Evolutionary conservation across 2,329 filamentous ascomycete species (phyloP).

Genomic region (Phaeosphaeriaceae sp.): DNA sequence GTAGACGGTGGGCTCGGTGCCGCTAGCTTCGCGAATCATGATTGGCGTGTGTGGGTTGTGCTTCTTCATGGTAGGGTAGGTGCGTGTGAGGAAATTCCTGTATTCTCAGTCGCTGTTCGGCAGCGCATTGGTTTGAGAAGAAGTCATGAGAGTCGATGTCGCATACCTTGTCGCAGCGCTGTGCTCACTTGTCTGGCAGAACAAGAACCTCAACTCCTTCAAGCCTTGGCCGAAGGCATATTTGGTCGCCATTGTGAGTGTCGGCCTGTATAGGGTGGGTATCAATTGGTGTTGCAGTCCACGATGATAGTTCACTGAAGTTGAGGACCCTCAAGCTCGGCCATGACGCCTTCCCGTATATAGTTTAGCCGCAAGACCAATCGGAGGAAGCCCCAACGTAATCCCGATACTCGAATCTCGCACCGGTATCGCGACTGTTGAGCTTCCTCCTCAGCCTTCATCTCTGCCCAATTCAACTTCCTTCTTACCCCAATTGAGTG

Average conservation of each 20-base stretch:
- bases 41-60: slow-evolving; percentile 95
- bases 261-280: slow-evolving; percentile 6
- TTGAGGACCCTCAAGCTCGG: slow-evolving; percentile 29
- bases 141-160: slow-evolving; percentile 3
- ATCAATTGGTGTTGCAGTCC: slow-evolving; percentile 24
- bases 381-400: slow-evolving; percentile 32
- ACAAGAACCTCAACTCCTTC: slow-evolving; percentile 95
- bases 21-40: slow-evolving; percentile 88
- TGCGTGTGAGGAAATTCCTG: slow-evolving; percentile 86
- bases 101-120: slow-evolving; percentile 4
- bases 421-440: slow-evolving; percentile 22
- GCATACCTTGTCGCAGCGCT: slow-evolving; percentile 84
- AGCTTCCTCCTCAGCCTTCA: slow-evolving; percentile 45
- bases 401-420: slow-evolving; percentile 30
- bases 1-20: slow-evolving; percentile 83
- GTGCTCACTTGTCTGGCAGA: slow-evolving; percentile 92
- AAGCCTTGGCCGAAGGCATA: slow-evolving; percentile 88
- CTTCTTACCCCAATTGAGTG: neutral
- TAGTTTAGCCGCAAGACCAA: slow-evolving; percentile 15
- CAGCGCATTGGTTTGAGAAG: slow-evolving; percentile 1
- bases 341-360: slow-evolving; percentile 11
- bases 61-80: slow-evolving; percentile 99
- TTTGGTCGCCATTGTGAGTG: slow-evolving; percentile 78
- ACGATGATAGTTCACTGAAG: slow-evolving; percentile 4
- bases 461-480: slow-evolving; percentile 47